A percentile compares a stretch with the other conserved stretches of the same genome.
Evolutionary conservation across 2,329 filamentous ascomycete species (phyloP).

Genomic region (Harringtonia lauricola): DNA sequence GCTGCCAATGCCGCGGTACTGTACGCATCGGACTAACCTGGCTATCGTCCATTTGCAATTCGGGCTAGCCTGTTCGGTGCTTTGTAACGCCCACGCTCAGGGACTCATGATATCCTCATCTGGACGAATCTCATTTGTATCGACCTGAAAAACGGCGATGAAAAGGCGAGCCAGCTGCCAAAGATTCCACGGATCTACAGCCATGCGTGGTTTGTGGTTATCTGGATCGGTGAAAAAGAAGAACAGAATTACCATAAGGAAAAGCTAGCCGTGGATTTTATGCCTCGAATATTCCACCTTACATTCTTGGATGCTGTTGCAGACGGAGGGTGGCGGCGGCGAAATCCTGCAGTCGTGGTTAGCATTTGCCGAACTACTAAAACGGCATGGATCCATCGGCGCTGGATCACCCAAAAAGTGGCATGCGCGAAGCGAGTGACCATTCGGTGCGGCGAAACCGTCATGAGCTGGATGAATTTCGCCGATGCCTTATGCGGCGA

Average conservation of each 20-base stretch:
- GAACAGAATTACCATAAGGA: too few species aligned
- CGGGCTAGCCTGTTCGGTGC: neutral
- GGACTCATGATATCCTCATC: neutral
- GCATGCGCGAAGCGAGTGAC: neutral
- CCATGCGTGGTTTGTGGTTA: neutral
- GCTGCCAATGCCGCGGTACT: too few species aligned
- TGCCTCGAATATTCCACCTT: neutral
- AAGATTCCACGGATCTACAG: neutral
- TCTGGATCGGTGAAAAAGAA: constrained; percentile 1
- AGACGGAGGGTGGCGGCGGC: neutral
- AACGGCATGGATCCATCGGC: neutral
- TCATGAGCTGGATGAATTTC: neutral
- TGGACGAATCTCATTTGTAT: constrained; percentile 4
- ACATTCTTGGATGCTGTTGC: neutral
- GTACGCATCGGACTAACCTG: too few species aligned
- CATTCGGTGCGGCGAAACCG: neutral
- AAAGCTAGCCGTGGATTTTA: neutral
- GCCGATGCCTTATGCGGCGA: neutral
- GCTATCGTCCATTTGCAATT: neutral
- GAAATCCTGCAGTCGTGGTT: neutral
- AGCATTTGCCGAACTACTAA: neutral
- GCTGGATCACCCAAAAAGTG: neutral
- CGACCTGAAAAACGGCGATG: neutral
- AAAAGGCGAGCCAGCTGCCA: neutral
- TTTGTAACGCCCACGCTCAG: neutral